phyloP scores from a whole-genome alignment of 345 rosid genomes.

The Boechera divaricarpa region DNA sequence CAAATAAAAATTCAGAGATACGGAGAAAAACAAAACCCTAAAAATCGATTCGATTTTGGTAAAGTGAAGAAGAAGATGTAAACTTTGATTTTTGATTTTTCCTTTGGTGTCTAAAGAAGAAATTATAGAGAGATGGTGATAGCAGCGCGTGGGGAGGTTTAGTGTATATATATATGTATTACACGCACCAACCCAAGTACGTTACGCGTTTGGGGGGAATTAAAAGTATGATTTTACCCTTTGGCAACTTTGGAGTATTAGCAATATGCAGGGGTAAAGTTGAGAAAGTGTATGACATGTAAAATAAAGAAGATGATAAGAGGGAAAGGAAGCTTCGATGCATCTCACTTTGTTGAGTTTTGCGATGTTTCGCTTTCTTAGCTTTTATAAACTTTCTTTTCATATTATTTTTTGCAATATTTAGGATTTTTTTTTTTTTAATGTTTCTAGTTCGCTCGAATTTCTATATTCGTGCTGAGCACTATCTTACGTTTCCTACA shows the following conservation, averaged over 20 bases:
- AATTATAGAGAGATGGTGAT: constrained; percentile 2
- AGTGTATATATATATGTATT: not conserved
- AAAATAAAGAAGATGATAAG: not conserved
- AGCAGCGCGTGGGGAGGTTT: constrained; percentile 31
- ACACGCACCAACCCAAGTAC: constrained; percentile 17
- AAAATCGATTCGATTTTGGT: constrained; percentile 39
- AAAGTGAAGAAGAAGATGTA: constrained; percentile 41
- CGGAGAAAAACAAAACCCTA: constrained; percentile 16
- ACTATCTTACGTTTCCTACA: too few species aligned
- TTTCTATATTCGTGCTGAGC: too few species aligned
- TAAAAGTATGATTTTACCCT: constrained; percentile 21
- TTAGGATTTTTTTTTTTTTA: too few species aligned
- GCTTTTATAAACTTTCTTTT: not conserved
- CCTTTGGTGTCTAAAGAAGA: not conserved
- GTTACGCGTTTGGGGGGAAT: constrained; percentile 26
- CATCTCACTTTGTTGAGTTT: constrained; percentile 23
- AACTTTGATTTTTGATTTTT: constrained; percentile 4
- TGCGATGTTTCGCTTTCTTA: constrained; percentile 16
- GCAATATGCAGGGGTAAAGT: constrained; percentile 22
- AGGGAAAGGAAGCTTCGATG: constrained; percentile 33
- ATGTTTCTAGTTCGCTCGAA: too few species aligned
- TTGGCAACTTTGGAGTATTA: not conserved
- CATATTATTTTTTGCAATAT: too few species aligned
- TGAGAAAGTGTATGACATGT: not conserved
- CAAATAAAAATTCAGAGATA: constrained; percentile 1